Evolutionary conservation across 73 alveolate genomes (phyloP), one percentile per base, ranked within the genome.

Genomic region (Paraurostyla sp.): DNA sequence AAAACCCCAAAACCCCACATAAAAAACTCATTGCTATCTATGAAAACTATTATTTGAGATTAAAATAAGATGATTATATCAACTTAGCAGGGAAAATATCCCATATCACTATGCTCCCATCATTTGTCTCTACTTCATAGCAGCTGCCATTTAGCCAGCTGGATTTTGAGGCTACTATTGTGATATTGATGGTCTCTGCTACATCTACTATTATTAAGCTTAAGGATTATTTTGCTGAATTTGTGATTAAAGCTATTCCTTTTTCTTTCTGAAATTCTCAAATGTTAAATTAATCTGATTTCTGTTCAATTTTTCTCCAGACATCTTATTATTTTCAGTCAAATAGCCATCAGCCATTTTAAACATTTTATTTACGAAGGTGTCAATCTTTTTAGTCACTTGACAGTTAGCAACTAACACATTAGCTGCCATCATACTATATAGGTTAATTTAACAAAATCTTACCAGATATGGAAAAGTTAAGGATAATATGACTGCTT

Each of bases 291-390:
- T 78, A 23, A 78, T 78, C 57, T 7, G 29, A 56, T 48, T 78
- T 40, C 86, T 76, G 62, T 50, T 76, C 3, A 83, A 27, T 25
- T 87, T 76, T 48, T 87, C 85, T 3, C 76, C 50, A 32, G 86
- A 65, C 30, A 54, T 29, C 52, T 87, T 89, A 36, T 89, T 52
- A 63, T 65, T 29, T 40, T 89, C 88, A 18, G 49, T 71, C 32
- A 58, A 46, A 32, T 69, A 89, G 46, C 71, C 76, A 46, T 89
- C 95, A n/a, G 92, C 92, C 89, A 84, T 89, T 83, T 89, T 89
- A 73, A 89, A 76, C 59, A 80, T 32, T 71, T 89, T 89, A 29
- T 73, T 63, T 20, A 81, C 62, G 59, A 89, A 89, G 0, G 62
- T 1, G 35, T 89, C 88, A 29, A 89, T 82, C 49, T 81, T 59